Percentiles rank a stretch among this genome's conserved stretches.
phyloP scores from a whole-genome alignment of 2,329 filamentous ascomycete genomes.

The Pseudogymnoascus sp. region DNA sequence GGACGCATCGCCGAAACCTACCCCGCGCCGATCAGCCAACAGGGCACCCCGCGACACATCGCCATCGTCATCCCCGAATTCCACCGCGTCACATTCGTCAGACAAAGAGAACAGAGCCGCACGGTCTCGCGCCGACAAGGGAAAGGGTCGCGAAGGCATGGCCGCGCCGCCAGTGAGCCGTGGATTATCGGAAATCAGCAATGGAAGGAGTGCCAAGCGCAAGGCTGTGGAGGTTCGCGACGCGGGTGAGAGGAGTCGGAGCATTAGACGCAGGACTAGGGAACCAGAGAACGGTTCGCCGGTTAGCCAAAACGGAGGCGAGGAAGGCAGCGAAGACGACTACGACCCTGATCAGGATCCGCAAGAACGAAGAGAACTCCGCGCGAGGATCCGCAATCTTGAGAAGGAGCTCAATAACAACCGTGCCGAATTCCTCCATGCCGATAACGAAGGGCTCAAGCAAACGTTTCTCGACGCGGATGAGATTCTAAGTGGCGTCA shows the following conservation, averaged over 20 bases:
- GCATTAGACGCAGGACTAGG: neutral
- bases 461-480: conserved; percentile 62
- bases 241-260: neutral
- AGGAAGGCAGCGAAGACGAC: conserved; percentile 35
- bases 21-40: conserved; percentile 12
- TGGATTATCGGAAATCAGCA: neutral
- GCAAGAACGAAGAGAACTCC: conserved; percentile 63
- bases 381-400: conserved; percentile 64
- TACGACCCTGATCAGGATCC: conserved; percentile 82
- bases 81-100: conserved; percentile 32
- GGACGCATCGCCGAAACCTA: conserved; percentile 25
- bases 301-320: conserved; percentile 16
- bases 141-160: conserved; percentile 35
- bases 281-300: neutral
- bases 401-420: conserved; percentile 55
- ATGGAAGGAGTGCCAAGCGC: conserved; percentile 17
- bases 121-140: conserved; percentile 32
- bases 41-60: conserved; percentile 11
- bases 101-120: conserved; percentile 43
- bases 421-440: conserved; percentile 61
- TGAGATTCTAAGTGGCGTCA: conserved; percentile 58
- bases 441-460: conserved; percentile 56
- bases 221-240: neutral
- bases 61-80: conserved; percentile 28
- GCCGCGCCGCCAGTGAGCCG: conserved; percentile 21